Base-by-base conservation (phyloP, 2,329 filamentous ascomycete genomes). In the Nannizziopsis arthrosporioides region DNA sequence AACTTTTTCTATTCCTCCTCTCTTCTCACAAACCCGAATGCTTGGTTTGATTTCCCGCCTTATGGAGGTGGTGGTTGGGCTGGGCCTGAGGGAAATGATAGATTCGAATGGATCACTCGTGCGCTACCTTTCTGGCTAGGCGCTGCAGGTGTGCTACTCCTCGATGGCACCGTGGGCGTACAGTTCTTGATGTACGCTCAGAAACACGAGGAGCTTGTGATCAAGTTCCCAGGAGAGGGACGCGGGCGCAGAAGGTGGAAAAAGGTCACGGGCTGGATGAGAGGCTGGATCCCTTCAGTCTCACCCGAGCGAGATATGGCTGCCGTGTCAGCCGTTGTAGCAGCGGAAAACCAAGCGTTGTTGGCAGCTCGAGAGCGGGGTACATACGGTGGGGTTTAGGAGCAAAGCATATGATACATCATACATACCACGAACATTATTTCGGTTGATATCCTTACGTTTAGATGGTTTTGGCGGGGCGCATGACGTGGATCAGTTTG, bases 1-100 rank as follows among this genome's bases (percentile, higher is more conserved):
- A 84, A 84, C 57, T 64, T 81, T 37, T 82, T 82, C 67, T 84
- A 84, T 66, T 80, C 77, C 8, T 63, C 68, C 22, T 81, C 78
- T 0, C 65, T 84, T 3, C 61, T 80, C 31, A 74, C 78, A 2
- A 83, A 82, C 57, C 80, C 80, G 1, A 75, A 74, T 52, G 79
- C 75, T 6, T 83, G 80, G 80, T 62, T 61, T 42, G 69, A 77
- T 54, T 77, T 74, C 47, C 66, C 68, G 0, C 65, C 80, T 0
- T 71, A 79, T 56, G 77, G 78, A 17, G 68, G 70, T 6, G 72
- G 76, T 42, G 77, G 77, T 48, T 82, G 80, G 78, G 78, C 73
- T 1, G 76, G 73, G 8, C 56, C 62, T 1, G 65, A 73, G 8
- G 80, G 80, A 2, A 80, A 71, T 54, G 64, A 73, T 14, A 68